Conservation (phyloP, 2,329 filamentous ascomycete species). For the Colletotrichum echinochloae region DNA sequence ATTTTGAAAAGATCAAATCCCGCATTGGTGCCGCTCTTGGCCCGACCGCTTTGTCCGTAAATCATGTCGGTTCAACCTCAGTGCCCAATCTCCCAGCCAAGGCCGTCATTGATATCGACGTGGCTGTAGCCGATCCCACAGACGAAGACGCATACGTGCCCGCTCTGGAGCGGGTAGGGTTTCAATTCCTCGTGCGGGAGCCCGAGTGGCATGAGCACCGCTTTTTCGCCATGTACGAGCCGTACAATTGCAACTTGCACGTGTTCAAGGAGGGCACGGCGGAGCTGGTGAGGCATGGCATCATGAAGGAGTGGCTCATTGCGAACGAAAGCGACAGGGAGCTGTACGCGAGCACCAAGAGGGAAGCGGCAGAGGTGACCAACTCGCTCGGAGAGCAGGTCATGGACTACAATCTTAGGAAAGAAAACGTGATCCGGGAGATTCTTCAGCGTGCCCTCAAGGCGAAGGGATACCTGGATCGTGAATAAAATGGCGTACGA, state of each 20-base stretch:
- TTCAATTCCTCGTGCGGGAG: constrained; percentile 60
- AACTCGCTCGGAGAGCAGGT: constrained; percentile 49
- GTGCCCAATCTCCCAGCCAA: constrained; percentile 63
- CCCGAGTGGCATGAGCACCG: constrained; percentile 62
- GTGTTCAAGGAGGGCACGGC: constrained; percentile 58
- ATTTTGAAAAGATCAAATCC: constrained; percentile 48
- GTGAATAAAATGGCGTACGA: not conserved
- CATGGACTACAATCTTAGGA: constrained; percentile 55
- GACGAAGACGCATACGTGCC: constrained; percentile 58
- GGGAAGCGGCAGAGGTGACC: constrained; percentile 49
- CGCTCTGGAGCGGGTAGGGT: constrained; percentile 57
- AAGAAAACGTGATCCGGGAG: constrained; percentile 54
- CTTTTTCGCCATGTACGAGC: constrained; percentile 54
- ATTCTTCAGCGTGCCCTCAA: constrained; percentile 51
- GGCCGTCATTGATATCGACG: constrained; percentile 64
- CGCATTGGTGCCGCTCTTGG: constrained; percentile 53
- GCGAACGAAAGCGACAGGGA: constrained; percentile 52
- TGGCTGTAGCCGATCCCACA: constrained; percentile 55
- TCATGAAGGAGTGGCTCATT: constrained; percentile 60
- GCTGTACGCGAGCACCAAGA: constrained; percentile 55
- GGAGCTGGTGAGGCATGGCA: constrained; percentile 56
- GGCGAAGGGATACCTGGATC: constrained; percentile 44
- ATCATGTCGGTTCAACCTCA: constrained; percentile 64
- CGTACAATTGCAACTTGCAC: constrained; percentile 58
- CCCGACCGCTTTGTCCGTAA: constrained; percentile 50